Percentiles rank a stretch among this genome's conserved stretches.
phyloP scores from a whole-genome alignment of 2,329 filamentous ascomycete genomes.

The Cladosporium sp. region DNA sequence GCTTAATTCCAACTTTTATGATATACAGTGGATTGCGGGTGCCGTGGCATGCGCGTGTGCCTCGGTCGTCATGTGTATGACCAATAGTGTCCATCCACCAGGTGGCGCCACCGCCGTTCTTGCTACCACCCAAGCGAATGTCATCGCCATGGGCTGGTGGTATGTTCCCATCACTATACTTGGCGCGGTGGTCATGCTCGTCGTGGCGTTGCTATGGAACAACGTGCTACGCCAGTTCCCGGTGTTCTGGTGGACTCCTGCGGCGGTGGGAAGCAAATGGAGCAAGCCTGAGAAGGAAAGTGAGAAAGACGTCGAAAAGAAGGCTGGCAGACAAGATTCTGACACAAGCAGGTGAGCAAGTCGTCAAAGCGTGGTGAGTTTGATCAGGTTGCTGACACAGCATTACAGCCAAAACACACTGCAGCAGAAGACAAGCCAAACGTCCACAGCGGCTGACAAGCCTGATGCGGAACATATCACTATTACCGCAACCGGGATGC shows the following conservation, averaged over 20 bases:
- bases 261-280: constrained; percentile 38
- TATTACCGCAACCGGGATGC: not conserved
- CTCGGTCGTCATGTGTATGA: constrained; percentile 48
- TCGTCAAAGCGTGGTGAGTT: not conserved
- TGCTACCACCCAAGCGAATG: constrained; percentile 42
- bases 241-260: constrained; percentile 51
- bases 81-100: constrained; percentile 52
- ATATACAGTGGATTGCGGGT: constrained; percentile 47
- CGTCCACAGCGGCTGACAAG: not conserved
- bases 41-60: constrained; percentile 46
- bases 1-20: constrained; percentile 38
- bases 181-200: constrained; percentile 44
- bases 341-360: constrained; percentile 24
- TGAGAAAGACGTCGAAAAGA: constrained; percentile 24
- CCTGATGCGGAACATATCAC: not conserved
- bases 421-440: constrained; percentile 8
- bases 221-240: constrained; percentile 51
- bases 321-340: constrained; percentile 19
- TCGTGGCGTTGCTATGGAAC: constrained; percentile 46
- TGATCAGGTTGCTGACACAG: not conserved
- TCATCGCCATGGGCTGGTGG: constrained; percentile 48
- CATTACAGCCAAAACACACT: constrained; percentile 9
- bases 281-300: constrained; percentile 17
- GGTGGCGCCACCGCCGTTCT: constrained; percentile 52
- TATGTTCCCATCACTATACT: constrained; percentile 46